A percentile compares a stretch with the other conserved stretches of the same genome.
Conservation (phyloP, 176 grass and related monocot species). For the Juncus inflexus region DNA sequence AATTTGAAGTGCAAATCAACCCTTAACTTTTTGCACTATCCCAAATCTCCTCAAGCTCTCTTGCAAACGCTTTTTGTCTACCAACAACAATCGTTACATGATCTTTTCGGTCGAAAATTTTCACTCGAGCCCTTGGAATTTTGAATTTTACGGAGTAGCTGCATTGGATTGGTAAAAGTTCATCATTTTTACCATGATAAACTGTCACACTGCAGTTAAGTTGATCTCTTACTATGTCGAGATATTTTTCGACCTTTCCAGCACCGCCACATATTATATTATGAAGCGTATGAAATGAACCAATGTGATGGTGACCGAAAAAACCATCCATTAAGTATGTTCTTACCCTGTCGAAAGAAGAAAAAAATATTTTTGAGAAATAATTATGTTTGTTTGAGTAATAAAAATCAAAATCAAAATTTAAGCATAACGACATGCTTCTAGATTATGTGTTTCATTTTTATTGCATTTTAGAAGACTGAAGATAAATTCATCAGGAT, state of each 20-base stretch:
- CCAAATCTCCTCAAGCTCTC: constrained; percentile 94
- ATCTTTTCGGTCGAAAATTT: constrained; percentile 63
- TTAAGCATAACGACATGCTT: too few species aligned
- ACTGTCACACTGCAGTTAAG: constrained; percentile 67
- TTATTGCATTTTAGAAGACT: too few species aligned
- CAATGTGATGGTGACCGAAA: constrained; percentile 94
- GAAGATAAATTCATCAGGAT: too few species aligned
- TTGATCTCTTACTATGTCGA: constrained; percentile 59
- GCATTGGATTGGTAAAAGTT: constrained; percentile 83
- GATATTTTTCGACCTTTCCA: constrained; percentile 73
- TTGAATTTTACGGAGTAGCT: constrained; percentile 64
- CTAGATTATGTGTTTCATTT: too few species aligned
- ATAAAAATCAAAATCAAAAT: too few species aligned
- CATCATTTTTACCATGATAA: constrained; percentile 79
- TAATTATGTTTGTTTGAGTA: too few species aligned
- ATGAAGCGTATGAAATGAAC: constrained; percentile 90
- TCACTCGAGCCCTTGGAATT: constrained; percentile 65
- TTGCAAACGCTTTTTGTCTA: constrained; percentile 76
- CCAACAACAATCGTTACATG: constrained; percentile 93
- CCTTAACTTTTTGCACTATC: constrained; percentile 22
- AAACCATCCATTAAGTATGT: constrained; percentile 98
- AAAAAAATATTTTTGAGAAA: background rate
- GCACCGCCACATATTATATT: constrained; percentile 95
- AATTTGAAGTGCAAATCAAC: background rate
- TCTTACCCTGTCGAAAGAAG: constrained; percentile 49